phyloP scores from a whole-genome alignment of 75 land plant genomes.

The Larix kaempferi region DNA sequence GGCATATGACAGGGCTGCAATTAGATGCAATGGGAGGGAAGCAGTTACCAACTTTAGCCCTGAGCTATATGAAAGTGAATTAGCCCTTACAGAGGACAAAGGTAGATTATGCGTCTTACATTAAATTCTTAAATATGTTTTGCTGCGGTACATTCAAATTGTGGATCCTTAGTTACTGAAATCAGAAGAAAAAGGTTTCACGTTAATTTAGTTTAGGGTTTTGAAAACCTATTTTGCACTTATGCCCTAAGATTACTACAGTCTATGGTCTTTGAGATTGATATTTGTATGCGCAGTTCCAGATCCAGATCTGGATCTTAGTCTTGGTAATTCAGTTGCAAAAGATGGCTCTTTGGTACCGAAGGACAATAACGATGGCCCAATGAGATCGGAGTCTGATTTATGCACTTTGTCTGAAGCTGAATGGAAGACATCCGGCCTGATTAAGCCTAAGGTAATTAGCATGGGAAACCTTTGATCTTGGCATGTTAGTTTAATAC shows the following conservation, averaged over 20 bases:
- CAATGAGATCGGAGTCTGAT: background rate
- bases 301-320: slow-evolving; percentile 1
- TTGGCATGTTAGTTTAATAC: background rate
- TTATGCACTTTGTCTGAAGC: background rate
- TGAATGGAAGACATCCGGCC: background rate
- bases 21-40: slow-evolving; percentile 42
- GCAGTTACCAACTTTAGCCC: slow-evolving; percentile 57
- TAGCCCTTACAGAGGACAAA: background rate
- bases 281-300: too few species aligned
- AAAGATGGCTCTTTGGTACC: background rate
- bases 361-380: background rate
- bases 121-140: too few species aligned
- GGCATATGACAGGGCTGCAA: slow-evolving; percentile 55
- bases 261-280: too few species aligned
- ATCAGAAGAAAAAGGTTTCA: too few species aligned
- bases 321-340: slow-evolving; percentile 2
- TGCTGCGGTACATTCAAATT: too few species aligned
- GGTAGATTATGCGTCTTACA: too few species aligned
- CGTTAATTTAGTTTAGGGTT: too few species aligned
- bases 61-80: slow-evolving; percentile 20
- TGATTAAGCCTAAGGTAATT: background rate
- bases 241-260: too few species aligned
- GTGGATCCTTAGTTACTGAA: too few species aligned
- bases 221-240: too few species aligned
- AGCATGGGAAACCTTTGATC: background rate